Base-by-base conservation (phyloP, 2,329 filamentous ascomycete species). In the Monosporascus sp. region DNA sequence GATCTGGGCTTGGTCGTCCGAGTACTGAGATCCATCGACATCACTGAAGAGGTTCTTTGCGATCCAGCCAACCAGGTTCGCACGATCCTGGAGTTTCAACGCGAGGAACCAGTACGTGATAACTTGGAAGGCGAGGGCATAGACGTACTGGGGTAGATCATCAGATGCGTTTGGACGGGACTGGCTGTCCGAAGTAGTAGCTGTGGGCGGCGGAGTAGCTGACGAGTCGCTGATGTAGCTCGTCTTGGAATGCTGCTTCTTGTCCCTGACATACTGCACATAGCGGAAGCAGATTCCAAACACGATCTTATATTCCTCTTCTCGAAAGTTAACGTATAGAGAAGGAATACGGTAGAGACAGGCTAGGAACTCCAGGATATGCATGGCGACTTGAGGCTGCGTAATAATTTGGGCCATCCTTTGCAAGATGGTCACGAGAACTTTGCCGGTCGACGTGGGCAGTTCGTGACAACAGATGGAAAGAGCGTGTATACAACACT, bases 361-460 rank as follows among this genome's bases (percentile, higher is more conserved):
- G 9, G 90, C 89, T n/a, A 99, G 76, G 65, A 99, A 97, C 66
- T 99, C 94, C 49, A 99, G 78, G 56, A 99, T 96, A 66, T 99
- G 94, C 56, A 97, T 88, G 9, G 93, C 91, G 37, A 97, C 88
- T 53, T 92, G 85, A 7, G 91, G 86, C 64, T 96, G 92, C 1
- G 94, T 97, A 64, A 99, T 96, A 64, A 97, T 95, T 62, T 92
- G 90, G 1, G 92, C 88, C 90, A 99, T 96, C 67, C 91, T 93
- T 64, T 92, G 88, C 52, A 99, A 78, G 60, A 97, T 90, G 46
- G 85, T 88, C 46, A 93, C 88, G 56, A 97, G 78, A 20, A 86
- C 87, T 67, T 93, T 96, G 66, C 88, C 90, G 50, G 92, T 89
- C 14, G 93, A 93, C 19, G 88, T 80, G 3, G 94, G 92, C 26